Evolutionary conservation across 2,329 filamentous ascomycete species (phyloP).

Genomic region (Tolypocladium endophyticum): DNA sequence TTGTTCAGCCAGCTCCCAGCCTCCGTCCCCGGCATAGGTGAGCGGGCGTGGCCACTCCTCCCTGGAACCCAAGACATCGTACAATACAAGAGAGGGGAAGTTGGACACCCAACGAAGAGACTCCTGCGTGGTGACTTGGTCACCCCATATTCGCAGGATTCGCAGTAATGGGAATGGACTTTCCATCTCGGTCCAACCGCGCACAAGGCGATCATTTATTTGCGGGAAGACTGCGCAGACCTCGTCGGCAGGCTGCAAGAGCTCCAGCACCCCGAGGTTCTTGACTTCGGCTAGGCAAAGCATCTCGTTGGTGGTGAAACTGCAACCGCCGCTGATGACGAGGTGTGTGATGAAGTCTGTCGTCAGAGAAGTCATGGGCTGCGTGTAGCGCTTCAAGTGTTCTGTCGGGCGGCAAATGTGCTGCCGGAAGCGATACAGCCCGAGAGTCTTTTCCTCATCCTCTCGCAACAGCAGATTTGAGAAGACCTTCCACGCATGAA

Average conservation of each 20-base stretch:
- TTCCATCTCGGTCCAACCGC: conserved; percentile 30
- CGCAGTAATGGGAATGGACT: conserved; percentile 35
- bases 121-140: conserved; percentile 24
- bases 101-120: conserved; percentile 29
- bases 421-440: conserved; percentile 26
- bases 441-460: conserved; percentile 22
- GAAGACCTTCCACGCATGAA: conserved; percentile 30
- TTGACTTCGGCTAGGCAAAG: conserved; percentile 28
- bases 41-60: conserved; percentile 23
- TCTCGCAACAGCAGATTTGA: conserved; percentile 21
- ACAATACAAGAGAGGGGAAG: conserved; percentile 34
- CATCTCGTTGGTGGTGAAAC: conserved; percentile 27
- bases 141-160: conserved; percentile 34
- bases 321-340: conserved; percentile 24
- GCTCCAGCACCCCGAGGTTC: conserved; percentile 37
- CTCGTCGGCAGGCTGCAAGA: conserved; percentile 27
- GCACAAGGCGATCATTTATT: conserved; percentile 33
- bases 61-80: conserved; percentile 27
- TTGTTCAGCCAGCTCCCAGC: conserved; percentile 22
- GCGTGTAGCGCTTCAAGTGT: conserved; percentile 23
- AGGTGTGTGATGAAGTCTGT: conserved; percentile 31
- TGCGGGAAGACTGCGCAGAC: conserved; percentile 19
- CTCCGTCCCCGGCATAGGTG: conserved; percentile 13
- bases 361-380: conserved; percentile 23
- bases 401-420: conserved; percentile 26